Conservation (phyloP, 139 green algal species). For the Yamagishiella unicocca region DNA sequence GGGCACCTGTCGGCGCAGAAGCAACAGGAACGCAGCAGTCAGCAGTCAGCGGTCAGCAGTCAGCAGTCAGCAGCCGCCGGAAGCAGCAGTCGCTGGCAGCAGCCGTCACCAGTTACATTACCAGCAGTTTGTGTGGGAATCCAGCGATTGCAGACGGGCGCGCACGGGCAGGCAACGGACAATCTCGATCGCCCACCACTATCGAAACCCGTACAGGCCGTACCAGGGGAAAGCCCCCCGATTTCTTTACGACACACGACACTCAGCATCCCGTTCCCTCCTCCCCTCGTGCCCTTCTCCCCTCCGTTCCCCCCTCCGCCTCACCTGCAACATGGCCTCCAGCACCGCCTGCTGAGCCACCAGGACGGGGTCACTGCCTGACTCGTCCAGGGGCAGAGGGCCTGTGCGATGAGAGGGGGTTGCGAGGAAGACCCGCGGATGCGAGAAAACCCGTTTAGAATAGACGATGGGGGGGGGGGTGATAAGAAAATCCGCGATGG, state of each 20-base stretch:
- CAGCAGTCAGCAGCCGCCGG: not conserved
- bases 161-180: no score
- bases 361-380: not conserved
- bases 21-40: not conserved
- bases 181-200: no score
- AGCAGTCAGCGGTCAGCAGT: not conserved
- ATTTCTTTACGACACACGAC: not conserved
- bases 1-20: slow-evolving; percentile 2
- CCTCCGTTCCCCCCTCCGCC: no score
- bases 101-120: no score
- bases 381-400: slow-evolving; percentile 24
- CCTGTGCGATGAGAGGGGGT: no score
- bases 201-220: no score
- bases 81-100: not conserved
- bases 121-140: no score
- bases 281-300: no score
- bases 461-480: not conserved
- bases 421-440: no score
- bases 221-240: no score
- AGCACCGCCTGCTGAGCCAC: slow-evolving; percentile 63
- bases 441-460: no score
- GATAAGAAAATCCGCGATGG: not conserved
- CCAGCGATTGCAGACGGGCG: no score
- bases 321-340: slow-evolving; percentile 71
- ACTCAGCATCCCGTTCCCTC: not conserved